phyloP scores from a whole-genome alignment of 225 moss, liverwort and hornwort species.

The Straminergon stramineum region DNA sequence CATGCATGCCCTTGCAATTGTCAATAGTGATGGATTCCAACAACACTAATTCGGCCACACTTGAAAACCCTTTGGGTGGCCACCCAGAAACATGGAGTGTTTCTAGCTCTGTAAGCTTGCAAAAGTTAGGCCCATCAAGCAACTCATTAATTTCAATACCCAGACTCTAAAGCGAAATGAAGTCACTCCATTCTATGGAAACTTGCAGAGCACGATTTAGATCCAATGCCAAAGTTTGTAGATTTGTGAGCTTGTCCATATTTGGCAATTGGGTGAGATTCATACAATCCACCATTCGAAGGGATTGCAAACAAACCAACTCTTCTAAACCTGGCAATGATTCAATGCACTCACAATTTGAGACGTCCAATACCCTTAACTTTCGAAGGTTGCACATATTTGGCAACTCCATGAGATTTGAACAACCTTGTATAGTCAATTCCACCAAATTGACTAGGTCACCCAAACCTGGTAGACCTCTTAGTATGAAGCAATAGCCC shows the following conservation, averaged over 20 bases:
- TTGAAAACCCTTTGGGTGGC: background rate
- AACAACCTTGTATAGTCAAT: background rate
- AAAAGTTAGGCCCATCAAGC: background rate
- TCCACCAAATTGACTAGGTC: background rate
- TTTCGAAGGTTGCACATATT: background rate
- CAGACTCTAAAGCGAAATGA: background rate
- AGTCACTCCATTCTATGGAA: accelerated
- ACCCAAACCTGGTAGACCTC: background rate
- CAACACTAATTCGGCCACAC: accelerated
- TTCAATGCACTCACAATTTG: accelerated
- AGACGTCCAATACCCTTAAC: background rate
- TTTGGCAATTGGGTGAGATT: background rate
- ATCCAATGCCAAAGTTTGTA: background rate
- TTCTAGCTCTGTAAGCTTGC: background rate
- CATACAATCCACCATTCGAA: accelerated
- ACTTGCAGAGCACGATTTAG: accelerated
- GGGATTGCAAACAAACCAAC: background rate
- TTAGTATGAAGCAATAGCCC: background rate
- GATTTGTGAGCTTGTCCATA: background rate
- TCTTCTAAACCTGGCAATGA: background rate
- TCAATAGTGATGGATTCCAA: accelerated
- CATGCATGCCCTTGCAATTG: background rate
- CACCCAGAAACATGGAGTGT: background rate
- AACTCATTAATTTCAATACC: accelerated
- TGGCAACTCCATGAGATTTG: background rate